Evolutionary conservation across 805 yeast genomes (phyloP).

Genomic region (Schizosaccharomyces octosporus): DNA sequence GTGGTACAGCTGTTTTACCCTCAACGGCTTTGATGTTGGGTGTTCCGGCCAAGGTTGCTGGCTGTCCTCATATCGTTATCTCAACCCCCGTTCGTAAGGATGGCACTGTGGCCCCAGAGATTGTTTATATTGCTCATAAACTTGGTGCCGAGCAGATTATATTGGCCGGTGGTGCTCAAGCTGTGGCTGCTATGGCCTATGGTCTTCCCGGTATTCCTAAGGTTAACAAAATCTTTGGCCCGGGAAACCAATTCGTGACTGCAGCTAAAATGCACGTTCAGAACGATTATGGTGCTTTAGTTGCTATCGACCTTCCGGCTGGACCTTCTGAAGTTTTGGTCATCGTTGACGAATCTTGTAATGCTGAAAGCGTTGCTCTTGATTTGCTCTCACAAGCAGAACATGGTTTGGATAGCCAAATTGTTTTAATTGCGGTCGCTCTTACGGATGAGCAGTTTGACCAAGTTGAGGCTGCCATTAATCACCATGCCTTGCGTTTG

Average conservation of each 20-base stretch:
- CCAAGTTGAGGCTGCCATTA: conserved; percentile 59
- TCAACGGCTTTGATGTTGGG: conserved; percentile 96
- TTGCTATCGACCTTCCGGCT: conserved; percentile 98
- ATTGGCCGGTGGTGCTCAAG: conserved; percentile 98
- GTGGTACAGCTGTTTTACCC: conserved; percentile 95
- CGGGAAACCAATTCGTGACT: conserved; percentile 96
- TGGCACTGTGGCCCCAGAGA: conserved; percentile 88
- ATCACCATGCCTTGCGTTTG: conserved; percentile 53
- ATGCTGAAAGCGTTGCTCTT: conserved; percentile 89
- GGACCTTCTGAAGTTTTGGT: conserved; percentile 97
- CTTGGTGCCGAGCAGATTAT: conserved; percentile 79
- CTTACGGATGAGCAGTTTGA: conserved; percentile 34
- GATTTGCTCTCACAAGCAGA: conserved; percentile 95
- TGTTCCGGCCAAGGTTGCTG: conserved; percentile 95
- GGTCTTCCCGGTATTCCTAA: conserved; percentile 84
- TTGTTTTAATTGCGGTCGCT: conserved; percentile 62
- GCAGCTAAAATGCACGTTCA: conserved; percentile 97
- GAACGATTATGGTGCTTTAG: conserved; percentile 81
- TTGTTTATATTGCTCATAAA: conserved; percentile 88
- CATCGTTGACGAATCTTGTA: conserved; percentile 65
- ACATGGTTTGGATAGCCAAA: conserved; percentile 96
- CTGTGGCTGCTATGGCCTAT: conserved; percentile 95
- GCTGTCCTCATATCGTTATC: conserved; percentile 70
- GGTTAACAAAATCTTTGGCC: conserved; percentile 92
- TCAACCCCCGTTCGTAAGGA: conserved; percentile 92